Base-by-base conservation (phyloP, 75 land plant species). In the Cunninghamia lanceolata region DNA sequence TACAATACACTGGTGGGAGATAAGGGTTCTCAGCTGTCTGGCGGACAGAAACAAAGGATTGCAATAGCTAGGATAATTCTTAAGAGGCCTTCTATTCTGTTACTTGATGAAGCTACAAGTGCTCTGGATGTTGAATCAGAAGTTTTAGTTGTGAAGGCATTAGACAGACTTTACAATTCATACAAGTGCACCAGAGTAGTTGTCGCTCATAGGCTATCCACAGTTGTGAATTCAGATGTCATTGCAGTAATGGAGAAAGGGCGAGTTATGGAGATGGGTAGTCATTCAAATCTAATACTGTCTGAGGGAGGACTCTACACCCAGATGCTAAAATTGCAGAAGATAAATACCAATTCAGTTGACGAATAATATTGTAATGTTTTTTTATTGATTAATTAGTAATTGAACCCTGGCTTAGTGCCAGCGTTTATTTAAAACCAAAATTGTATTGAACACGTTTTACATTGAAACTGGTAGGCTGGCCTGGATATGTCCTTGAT, bases 31-130 rank as follows among this genome's bases (percentile, higher is more conserved):
- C 92, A 92, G 83, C 90, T 94, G 30, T 92, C 93, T 2, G 92
- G 93, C 0, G 93, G 93, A 53, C 95, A 94, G 74, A 94, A 94
- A 83, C 95, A 94, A 81, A 87, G 95, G 86, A 90, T 92, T 52
- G 93, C 95, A 43, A 92, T 94, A n/a, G 95, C 95, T 4, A 89
- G 95, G 80, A 87, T 93, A 39, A 84, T 94, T 13, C 88, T 94
- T n/a, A 92, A 92, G 82, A 89, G 68, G 42, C 95, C 95, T 6
- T 85, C 88, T 35, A 91, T 94, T 78, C 28, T 94, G 84, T 88
- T 94, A 70, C 89, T 94, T 0, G 95, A 94, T 86, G 95, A 94
- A 86, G 93, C 95, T 52, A 94, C 95, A 66, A 94, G 95, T 83
- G 93, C 95, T n/a, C 90, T 94, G 1, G 95, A 94, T 83, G 90